Base-by-base conservation (phyloP, 208 protist genomes). In the Trypanosoma mega region DNA sequence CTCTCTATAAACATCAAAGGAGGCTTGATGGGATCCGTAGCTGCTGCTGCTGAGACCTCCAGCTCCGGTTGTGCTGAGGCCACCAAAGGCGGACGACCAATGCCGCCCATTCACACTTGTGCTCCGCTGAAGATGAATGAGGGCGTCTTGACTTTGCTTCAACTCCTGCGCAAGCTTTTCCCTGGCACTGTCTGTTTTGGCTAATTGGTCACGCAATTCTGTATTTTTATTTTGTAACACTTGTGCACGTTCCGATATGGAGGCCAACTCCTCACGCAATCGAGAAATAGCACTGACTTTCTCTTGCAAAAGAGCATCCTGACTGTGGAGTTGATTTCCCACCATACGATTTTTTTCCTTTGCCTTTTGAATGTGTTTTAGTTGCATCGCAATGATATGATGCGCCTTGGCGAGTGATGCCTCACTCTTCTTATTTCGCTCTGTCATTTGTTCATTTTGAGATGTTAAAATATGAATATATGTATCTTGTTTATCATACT, bases 311-410 rank as follows among this genome's bases (percentile, higher is more conserved):
- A 93, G 70, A 5, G 57, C 46, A 34, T 80, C 65, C 63, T 84
- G 74, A 41, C 52, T 84, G 4, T 61, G 63, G 23, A 93, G 26
- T 65, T 92, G 85, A 26, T 78, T 76, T n/a, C 60, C 30, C 2
- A 79, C 82, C 36, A 81, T 79, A 46, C 54, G 64, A 50, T 82
- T 80, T 14, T 78, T 68, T 9, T 90, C 81, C 63, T 88, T 91
- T 11, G 66, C 46, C 27, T 46, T 74, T 48, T 80, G 81, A 39
- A 92, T 90, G 2, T 77, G 57, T 51, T 88, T 79, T 23, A 96
- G 69, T 61, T 96, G 89, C n/a, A 75, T 83, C 0, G 71, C 49
- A 58, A 96, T 93, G 48, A 96, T 93, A 73, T 96, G 80, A 68
- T 96, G 77, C 2, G 89, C 74, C 64, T 96, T 96, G 12, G 76